phyloP scores from a whole-genome alignment of 768 basidiomycete genomes.

The Pleurotus ostreatus region DNA sequence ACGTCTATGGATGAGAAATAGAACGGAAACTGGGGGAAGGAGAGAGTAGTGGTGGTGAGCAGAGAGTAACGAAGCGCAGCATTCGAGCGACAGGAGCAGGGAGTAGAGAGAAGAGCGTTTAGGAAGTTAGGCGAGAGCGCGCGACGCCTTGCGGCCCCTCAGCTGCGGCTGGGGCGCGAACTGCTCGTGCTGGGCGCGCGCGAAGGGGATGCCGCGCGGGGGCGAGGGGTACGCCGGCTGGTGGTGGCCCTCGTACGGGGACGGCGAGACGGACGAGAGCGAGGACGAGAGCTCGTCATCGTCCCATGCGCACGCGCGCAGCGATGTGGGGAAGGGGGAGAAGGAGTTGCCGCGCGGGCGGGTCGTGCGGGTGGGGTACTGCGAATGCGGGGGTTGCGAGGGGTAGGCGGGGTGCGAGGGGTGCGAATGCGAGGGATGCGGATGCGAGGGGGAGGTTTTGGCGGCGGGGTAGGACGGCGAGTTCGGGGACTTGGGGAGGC shows the following conservation, averaged over 20 bases:
- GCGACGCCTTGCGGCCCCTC: conserved; percentile 8
- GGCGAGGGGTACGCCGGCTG: neutral
- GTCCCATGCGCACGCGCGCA: conserved; percentile 10
- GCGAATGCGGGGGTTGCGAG: too few relatives aligned
- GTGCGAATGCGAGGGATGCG: too few relatives aligned
- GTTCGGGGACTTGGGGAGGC: neutral
- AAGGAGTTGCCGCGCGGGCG: conserved; percentile 7
- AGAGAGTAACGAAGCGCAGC: too few relatives aligned
- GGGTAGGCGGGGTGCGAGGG: too few relatives aligned
- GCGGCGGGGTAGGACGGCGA: neutral
- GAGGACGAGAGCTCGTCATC: conserved; percentile 11
- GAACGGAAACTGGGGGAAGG: too few relatives aligned
- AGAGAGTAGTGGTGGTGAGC: neutral
- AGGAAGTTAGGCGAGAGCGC: conserved; percentile 6
- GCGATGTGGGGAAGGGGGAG: conserved; percentile 19
- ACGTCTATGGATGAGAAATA: conserved; percentile 6
- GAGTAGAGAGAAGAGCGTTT: neutral
- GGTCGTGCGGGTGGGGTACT: too few relatives aligned
- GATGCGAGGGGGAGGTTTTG: neutral
- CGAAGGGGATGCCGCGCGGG: neutral
- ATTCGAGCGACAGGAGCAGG: too few relatives aligned
- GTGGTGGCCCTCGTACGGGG: neutral
- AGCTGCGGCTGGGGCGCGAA: neutral
- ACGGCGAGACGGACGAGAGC: conserved; percentile 11
- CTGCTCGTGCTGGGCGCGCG: neutral